Base-by-base conservation (phyloP, 305 asterid genomes). In the Fraxinus angustifolia region DNA sequence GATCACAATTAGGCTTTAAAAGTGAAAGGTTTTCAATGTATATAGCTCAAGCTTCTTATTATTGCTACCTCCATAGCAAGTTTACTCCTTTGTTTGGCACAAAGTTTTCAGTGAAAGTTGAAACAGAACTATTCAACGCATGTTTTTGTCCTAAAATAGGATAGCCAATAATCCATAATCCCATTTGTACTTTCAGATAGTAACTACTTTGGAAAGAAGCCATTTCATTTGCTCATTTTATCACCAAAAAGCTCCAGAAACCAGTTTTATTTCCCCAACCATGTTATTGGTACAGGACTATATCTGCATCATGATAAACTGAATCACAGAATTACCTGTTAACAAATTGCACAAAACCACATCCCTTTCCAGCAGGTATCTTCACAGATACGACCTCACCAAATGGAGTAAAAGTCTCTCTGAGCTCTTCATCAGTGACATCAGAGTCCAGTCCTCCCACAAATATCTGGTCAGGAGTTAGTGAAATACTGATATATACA, bases 401-500 rank as follows among this genome's bases (percentile, higher is more conserved):
- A 86, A 84, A 92, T 79, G 95, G 91, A 82, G 86, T 79, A 82
- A 96, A 96, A 77, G 96, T 83, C 83, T 88, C 92, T 78, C 92
- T 91, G 76, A 96, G 93, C 73, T 92, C 96, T 76, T 93, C 99
- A 80, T 96, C 99, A 17, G 92, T 90, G 79, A 93, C 95, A 77
- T 93, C 97, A 77, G 99, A 89, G 80, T 96, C 99, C 28, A 96
- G 97, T 85, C 98, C 99, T 79, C 99, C 99, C 82, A 87, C 87
- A 88, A 91, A 86, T 83, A 88, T 88, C 91, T 87, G 85, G 81
- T 33, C 58, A 36, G 50, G 19, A 21, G 74, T 86, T 73, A 83
- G 76, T n/a, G 77, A 58, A 70, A 70, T 5, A 70, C 23, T 16
- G 42, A 70, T 31, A 77, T 30, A 83, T 35, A 79, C 53, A 79